phyloP scores from a whole-genome alignment of 2,329 filamentous ascomycete genomes.

The Diaporthe citriasiana region DNA sequence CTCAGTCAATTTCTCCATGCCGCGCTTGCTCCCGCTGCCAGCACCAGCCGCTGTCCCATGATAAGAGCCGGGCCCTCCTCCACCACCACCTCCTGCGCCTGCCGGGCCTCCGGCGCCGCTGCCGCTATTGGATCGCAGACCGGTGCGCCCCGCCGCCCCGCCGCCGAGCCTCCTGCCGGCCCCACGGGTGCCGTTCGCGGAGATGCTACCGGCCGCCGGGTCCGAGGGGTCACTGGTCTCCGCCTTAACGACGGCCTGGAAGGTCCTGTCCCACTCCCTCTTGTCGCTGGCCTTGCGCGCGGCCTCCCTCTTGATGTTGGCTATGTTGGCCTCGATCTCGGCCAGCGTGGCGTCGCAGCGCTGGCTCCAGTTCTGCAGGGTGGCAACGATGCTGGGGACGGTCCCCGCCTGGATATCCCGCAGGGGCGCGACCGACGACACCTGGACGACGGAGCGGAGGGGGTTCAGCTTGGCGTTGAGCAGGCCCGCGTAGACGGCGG shows the following conservation, averaged over 20 bases:
- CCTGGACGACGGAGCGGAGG: conserved; percentile 78
- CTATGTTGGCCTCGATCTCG: conserved; percentile 83
- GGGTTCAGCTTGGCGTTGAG: conserved; percentile 88
- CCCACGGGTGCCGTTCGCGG: conserved; percentile 35
- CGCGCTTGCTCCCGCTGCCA: conserved; percentile 39
- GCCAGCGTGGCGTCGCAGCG: conserved; percentile 81
- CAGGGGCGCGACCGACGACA: conserved; percentile 85
- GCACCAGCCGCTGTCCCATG: background rate
- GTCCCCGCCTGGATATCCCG: conserved; percentile 85
- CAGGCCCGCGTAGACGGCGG: conserved; percentile 88
- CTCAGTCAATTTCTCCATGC: conserved; percentile 55
- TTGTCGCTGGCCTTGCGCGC: conserved; percentile 65
- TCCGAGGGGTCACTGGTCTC: conserved; percentile 50
- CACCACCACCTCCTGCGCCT: background rate
- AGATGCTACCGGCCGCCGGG: conserved; percentile 45
- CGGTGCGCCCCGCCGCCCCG: conserved; percentile 23
- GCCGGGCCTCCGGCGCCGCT: background rate
- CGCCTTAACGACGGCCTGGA: conserved; percentile 65
- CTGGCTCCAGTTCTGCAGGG: conserved; percentile 81
- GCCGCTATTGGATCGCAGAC: background rate
- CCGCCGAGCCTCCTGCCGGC: conserved; percentile 42
- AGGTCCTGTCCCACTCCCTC: conserved; percentile 60
- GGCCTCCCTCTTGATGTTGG: conserved; percentile 72
- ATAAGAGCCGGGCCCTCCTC: background rate
- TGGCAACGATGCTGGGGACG: conserved; percentile 76